Conservation (phyloP, 495 filamentous ascomycete species). For the Pseudevernia furfuracea region DNA sequence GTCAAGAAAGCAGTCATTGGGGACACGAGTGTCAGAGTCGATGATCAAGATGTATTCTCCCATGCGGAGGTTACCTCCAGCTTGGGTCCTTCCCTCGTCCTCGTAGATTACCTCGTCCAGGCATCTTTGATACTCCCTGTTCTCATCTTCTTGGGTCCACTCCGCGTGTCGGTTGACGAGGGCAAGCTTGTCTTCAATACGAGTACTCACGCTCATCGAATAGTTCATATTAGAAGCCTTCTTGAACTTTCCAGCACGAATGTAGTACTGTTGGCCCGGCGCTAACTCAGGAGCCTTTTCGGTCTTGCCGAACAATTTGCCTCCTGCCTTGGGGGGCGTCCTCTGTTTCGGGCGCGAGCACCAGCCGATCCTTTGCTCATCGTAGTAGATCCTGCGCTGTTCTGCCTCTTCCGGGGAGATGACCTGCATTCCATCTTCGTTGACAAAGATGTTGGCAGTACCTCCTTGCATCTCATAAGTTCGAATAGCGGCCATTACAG, state of each 20-base stretch:
- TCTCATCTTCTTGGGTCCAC: conserved; percentile 48
- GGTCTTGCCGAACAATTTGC: conserved; percentile 4
- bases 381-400: conserved; percentile 55
- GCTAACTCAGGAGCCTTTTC: conserved; percentile 31
- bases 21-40: conserved; percentile 72
- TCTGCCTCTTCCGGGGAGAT: conserved; percentile 47
- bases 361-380: conserved; percentile 57
- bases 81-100: conserved; percentile 65
- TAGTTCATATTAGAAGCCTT: conserved; percentile 73
- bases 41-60: conserved; percentile 73
- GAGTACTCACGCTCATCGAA: conserved; percentile 48
- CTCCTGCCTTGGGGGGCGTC: conserved; percentile 10
- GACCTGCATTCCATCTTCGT: conserved; percentile 43
- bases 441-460: conserved; percentile 44
- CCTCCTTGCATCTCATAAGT: conserved; percentile 48
- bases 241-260: conserved; percentile 62
- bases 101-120: conserved; percentile 47
- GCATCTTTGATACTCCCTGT: conserved; percentile 41
- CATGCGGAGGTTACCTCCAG: conserved; percentile 70
- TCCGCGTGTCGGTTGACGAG: conserved; percentile 33
- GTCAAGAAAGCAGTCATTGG: conserved; percentile 64
- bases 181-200: conserved; percentile 52
- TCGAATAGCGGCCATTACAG: conserved; percentile 42
- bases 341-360: conserved; percentile 54
- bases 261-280: conserved; percentile 34